Percentiles rank a stretch among this genome's conserved stretches.
These are phyloP conservation scores for Boletus vermiculosoides DNA, from an alignment of 768 basidiomycete species.

Conservation along the genomic window DNA sequence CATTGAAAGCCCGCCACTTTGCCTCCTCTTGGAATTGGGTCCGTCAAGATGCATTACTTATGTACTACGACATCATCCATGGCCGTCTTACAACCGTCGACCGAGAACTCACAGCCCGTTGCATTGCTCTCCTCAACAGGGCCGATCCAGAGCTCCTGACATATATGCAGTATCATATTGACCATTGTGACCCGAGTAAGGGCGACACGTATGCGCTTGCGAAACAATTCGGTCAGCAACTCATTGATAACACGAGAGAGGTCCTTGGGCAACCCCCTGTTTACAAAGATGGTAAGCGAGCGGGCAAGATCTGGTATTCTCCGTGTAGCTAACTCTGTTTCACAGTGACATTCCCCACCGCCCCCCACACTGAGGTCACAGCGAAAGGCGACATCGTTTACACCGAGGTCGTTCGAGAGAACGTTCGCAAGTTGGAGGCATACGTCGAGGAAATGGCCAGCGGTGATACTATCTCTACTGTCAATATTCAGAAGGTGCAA, in stretches of 20 bases:
- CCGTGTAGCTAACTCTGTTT: neutral
- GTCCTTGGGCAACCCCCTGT: conserved; percentile 81
- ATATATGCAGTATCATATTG: conserved; percentile 96
- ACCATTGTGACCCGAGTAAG: conserved; percentile 72
- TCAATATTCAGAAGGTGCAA: conserved; percentile 98
- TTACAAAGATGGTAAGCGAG: conserved; percentile 86
- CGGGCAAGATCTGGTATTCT: neutral
- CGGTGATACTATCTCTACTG: conserved; percentile 78
- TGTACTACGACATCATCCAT: conserved; percentile 99
- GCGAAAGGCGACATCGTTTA: conserved; percentile 94
- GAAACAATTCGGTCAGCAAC: conserved; percentile 94
- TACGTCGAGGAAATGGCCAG: conserved; percentile 99
- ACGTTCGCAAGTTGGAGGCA: conserved; percentile 95
- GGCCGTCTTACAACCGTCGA: conserved; percentile 93
- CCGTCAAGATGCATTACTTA: conserved; percentile 90
- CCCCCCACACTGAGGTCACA: conserved; percentile 91
- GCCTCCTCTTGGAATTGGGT: conserved; percentile 99
- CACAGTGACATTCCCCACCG: conserved; percentile 95
- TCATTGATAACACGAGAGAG: conserved; percentile 91
- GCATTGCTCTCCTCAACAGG: conserved; percentile 96
- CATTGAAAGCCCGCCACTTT: conserved; percentile 95
- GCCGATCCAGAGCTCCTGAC: conserved; percentile 88
- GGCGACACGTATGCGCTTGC: conserved; percentile 94
- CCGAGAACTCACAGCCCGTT: conserved; percentile 94
- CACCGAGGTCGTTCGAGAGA: conserved; percentile 91